phyloP scores from a whole-genome alignment of 148 eudicot genomes.

The Hydrangea macrophylla region DNA sequence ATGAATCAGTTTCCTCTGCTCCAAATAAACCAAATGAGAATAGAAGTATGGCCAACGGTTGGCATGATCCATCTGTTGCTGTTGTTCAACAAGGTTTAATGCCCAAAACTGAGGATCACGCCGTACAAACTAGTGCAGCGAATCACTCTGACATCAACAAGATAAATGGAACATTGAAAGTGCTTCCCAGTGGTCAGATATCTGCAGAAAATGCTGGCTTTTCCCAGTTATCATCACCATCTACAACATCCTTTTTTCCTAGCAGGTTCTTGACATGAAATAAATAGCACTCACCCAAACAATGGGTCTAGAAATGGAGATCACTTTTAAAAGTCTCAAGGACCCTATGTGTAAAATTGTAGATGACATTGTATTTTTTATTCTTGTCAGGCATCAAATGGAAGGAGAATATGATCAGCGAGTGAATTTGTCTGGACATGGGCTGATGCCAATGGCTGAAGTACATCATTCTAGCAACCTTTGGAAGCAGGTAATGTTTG shows the following conservation, averaged over 20 bases:
- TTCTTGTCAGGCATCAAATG: conserved; percentile 46
- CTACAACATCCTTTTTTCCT: conserved; percentile 52
- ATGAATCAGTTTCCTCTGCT: conserved; percentile 19
- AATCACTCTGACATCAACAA: conserved; percentile 27
- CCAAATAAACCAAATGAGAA: conserved; percentile 22
- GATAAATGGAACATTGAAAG: conserved; percentile 45
- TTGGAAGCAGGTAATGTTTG: conserved; percentile 61
- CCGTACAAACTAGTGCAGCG: conserved; percentile 28
- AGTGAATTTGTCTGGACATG: conserved; percentile 38
- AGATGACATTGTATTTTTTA: conserved; percentile 12
- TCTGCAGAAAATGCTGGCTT: conserved; percentile 41
- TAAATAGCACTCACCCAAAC: conserved; percentile 5
- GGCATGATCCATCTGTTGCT: conserved; percentile 34
- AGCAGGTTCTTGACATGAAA: conserved; percentile 48
- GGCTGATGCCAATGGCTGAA: conserved; percentile 56
- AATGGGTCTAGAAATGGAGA: neutral
- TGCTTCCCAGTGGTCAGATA: conserved; percentile 45
- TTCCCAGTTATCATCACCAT: conserved; percentile 52
- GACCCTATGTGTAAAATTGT: conserved; percentile 3
- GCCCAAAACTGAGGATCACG: conserved; percentile 30
- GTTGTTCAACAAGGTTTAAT: conserved; percentile 22
- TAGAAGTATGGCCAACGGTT: conserved; percentile 18
- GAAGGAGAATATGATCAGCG: conserved; percentile 51
- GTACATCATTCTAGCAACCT: conserved; percentile 43
- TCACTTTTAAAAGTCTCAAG: neutral